Base-by-base conservation (phyloP, 225 moss, liverwort and hornwort species). In the Polytrichum formosum region DNA sequence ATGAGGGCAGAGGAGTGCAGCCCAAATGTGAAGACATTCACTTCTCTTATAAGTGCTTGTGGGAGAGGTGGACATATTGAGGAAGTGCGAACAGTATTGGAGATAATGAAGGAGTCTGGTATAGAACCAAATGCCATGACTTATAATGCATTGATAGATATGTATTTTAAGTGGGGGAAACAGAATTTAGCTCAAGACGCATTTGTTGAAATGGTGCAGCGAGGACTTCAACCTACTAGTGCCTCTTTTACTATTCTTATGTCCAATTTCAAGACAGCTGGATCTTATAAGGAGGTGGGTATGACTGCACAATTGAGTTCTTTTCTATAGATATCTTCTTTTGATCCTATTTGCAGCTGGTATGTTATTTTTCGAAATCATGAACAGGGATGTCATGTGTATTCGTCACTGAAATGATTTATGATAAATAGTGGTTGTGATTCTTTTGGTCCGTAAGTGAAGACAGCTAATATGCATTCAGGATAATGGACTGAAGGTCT, bases 11-110 rank as follows among this genome's bases (percentile, higher is more conserved):
- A 84, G 69, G 88, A 90, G 61, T 94, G 92, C 82, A 74, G 83
- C 59, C 97, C 97, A 26, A 98, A 94, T 74, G 88, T 87, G 67
- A 82, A 82, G 63, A 94, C 97, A 26, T 94, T 98, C 61, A 94
- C 89, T 35, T 88, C 92, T 55, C 79, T 98, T 20, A 92, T 98
- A 28, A 91, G 87, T 77, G 82, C 91, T 19, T 98, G 94, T 83
- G 87, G 89, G 66, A 82, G 75, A 66, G 82, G 82, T 71, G 92
- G 97, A 54, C 81, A 83, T 10, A 73, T 85, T 64, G 92, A 91
- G 54, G 92, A 98, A 80, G 97, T 90, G n/a, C 85, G 91, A 74
- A 83, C 88, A 73, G 72, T 98, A 29, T 98, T 94, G 62, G 82
- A 87, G 75, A 83, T 82, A 37, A 94, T 98, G 92, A 84, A 82